Evolutionary conservation across 495 filamentous ascomycete genomes (phyloP).

Genomic region (Chaetomium cochliodes): DNA sequence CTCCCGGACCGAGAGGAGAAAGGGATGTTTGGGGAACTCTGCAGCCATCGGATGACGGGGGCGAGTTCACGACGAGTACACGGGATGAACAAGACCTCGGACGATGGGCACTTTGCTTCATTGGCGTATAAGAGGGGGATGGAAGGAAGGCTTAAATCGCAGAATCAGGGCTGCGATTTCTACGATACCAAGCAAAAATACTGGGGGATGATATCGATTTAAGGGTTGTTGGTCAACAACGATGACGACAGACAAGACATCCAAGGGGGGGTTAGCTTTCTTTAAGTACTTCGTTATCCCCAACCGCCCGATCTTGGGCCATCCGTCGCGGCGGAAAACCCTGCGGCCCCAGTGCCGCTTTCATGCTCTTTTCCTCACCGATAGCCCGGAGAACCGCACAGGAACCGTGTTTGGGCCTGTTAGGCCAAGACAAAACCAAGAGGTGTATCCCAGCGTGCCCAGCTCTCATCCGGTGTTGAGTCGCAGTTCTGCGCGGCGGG

Average conservation of each 20-base stretch:
- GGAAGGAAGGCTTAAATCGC: neutral
- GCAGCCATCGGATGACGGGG: conserved; percentile 39
- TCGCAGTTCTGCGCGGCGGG: conserved; percentile 16
- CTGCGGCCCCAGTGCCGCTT: neutral
- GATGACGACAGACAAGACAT: conserved; percentile 9
- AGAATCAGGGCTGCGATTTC: conserved; percentile 8
- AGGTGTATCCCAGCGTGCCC: conserved; percentile 26
- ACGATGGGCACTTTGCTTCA: conserved; percentile 16
- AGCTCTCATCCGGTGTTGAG: neutral
- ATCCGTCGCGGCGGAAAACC: neutral
- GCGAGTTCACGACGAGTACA: conserved; percentile 9
- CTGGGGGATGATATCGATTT: neutral
- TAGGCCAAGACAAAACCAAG: conserved; percentile 35
- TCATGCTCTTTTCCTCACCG: conserved; percentile 21
- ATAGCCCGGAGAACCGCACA: conserved; percentile 18
- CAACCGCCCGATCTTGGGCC: neutral
- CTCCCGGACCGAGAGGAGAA: conserved; percentile 52
- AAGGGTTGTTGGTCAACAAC: neutral
- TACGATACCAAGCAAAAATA: conserved; percentile 1
- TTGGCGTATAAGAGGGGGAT: conserved; percentile 5
- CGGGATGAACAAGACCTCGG: conserved; percentile 9
- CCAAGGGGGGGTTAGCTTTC: neutral
- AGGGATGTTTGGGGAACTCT: conserved; percentile 51
- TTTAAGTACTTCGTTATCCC: conserved; percentile 24
- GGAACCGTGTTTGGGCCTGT: conserved; percentile 11